Evolutionary conservation across 73 alveolate genomes (phyloP), one percentile per base, ranked within the genome.

Genomic region (Paramecium caudatum): DNA sequence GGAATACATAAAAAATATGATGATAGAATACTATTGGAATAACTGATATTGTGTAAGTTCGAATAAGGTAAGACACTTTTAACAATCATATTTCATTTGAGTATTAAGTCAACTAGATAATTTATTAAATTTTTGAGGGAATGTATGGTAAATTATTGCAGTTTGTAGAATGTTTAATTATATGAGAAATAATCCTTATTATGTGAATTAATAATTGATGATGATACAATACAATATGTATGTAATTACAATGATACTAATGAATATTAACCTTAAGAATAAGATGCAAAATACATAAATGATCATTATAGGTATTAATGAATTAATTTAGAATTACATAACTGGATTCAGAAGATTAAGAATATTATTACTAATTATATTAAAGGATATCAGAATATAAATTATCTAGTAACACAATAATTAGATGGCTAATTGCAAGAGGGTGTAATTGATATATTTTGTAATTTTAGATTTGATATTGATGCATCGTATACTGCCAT

Each of bases 391-490:
- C 48, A 32, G 47, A 68, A 68, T 68, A 68, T 23, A 68, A 68
- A 68, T 30, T 68, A 16, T 34, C 61, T 37, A 68, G 84, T 68
- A 68, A 68, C 15, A 68, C 84, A 10, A 25, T 68, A 16, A 68
- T 68, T 10, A 32, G 84, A 68, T 68, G 47, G 47, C 61, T 68
- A 12, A 68, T 68, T 34, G 84, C 84, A 34, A 33, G 84, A 37
- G 84, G 84, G 84, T 68, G 84, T 68, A 68, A 55, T 55, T 68
- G 37, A 25, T 32, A 13, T 16, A 68, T 34, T 68, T 34, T 68
- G 50, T 34, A 34, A 68, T 68, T 68, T 68, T 68, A 68, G 84
- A 37, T 68, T 68, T 37, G 84, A 68, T 68, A 37, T 68, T 68
- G 84, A 68, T 34, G 84, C 84, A 12, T 68, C 84, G 21, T 68